Conservation (phyloP, 441 rosid genomes). For the Adansonia gregorii region DNA sequence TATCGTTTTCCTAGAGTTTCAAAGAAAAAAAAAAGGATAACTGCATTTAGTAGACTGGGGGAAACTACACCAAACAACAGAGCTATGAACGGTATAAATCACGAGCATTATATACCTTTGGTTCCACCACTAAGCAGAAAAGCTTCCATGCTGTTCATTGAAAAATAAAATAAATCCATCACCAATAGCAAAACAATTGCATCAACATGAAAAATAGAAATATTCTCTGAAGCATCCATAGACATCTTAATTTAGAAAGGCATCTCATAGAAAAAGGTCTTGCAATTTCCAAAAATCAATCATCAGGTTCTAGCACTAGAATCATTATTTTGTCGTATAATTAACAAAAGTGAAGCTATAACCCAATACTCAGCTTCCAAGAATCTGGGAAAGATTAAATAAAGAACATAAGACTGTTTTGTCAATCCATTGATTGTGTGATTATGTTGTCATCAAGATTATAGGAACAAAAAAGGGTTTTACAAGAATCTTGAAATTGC, state of each 20-base stretch:
- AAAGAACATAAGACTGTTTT: neutral
- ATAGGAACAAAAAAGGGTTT: neutral
- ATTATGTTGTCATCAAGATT: neutral
- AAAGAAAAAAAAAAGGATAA: conserved; percentile 27
- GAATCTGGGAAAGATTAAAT: neutral
- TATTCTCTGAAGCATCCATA: conserved; percentile 1
- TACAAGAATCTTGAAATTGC: neutral
- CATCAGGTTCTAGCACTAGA: neutral
- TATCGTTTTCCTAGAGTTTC: conserved; percentile 73
- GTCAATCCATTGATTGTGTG: neutral
- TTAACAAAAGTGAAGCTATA: conserved; percentile 8
- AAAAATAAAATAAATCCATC: conserved; percentile 24
- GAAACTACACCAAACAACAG: conserved; percentile 1
- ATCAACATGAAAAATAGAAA: neutral
- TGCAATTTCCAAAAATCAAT: neutral
- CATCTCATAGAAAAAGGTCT: neutral
- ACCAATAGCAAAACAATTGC: conserved; percentile 7
- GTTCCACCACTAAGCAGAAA: conserved; percentile 95
- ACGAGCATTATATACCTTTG: conserved; percentile 58
- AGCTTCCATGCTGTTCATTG: conserved; percentile 84
- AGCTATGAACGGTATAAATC: conserved; percentile 24
- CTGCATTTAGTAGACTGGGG: conserved; percentile 22
- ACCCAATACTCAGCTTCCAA: conserved; percentile 1
- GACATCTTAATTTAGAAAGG: neutral
- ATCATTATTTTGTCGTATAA: neutral